phyloP scores from a whole-genome alignment of 371 early-diverging fungal genomes.

The Mucor piriformis region DNA sequence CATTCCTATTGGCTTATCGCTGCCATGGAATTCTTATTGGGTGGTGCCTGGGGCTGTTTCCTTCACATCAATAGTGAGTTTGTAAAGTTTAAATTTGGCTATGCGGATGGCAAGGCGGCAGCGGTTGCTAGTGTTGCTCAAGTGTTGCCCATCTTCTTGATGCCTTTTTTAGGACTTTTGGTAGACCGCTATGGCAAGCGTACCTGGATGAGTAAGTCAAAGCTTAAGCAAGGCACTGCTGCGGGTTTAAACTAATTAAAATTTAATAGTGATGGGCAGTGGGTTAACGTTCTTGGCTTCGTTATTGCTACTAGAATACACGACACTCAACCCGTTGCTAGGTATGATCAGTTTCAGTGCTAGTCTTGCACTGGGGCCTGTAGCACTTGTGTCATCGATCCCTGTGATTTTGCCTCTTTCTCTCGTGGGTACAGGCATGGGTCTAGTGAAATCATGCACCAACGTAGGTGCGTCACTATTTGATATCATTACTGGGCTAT shows the following conservation, averaged over 20 bases:
- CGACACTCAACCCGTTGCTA: slow-evolving; percentile 51
- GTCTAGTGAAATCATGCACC: slow-evolving; percentile 67
- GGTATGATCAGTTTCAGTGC: slow-evolving; percentile 68
- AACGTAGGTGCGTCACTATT: slow-evolving; percentile 69
- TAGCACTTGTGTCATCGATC: slow-evolving; percentile 66
- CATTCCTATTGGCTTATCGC: slow-evolving; percentile 69
- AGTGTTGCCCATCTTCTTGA: slow-evolving; percentile 66
- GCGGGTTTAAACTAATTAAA: too few species aligned
- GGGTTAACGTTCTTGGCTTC: slow-evolving; percentile 46
- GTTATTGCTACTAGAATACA: slow-evolving; percentile 60
- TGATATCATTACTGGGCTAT: slow-evolving; percentile 66
- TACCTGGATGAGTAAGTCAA: slow-evolving; percentile 54
- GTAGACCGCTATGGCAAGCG: slow-evolving; percentile 67
- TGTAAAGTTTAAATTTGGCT: slow-evolving; percentile 64
- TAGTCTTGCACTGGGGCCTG: slow-evolving; percentile 70
- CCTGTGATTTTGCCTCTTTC: slow-evolving; percentile 62
- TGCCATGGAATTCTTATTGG: slow-evolving; percentile 63
- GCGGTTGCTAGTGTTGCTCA: slow-evolving; percentile 70
- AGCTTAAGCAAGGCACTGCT: neutral
- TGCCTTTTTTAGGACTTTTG: slow-evolving; percentile 68
- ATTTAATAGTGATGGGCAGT: slow-evolving; percentile 48
- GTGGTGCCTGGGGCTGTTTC: slow-evolving; percentile 77
- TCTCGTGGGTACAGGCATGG: slow-evolving; percentile 71
- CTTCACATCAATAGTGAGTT: slow-evolving; percentile 75
- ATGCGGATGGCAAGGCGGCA: slow-evolving; percentile 60